These are phyloP conservation scores for Eragrostis curvula DNA, from an alignment of 176 grass and related monocot genomes.

Conservation along the genomic window DNA sequence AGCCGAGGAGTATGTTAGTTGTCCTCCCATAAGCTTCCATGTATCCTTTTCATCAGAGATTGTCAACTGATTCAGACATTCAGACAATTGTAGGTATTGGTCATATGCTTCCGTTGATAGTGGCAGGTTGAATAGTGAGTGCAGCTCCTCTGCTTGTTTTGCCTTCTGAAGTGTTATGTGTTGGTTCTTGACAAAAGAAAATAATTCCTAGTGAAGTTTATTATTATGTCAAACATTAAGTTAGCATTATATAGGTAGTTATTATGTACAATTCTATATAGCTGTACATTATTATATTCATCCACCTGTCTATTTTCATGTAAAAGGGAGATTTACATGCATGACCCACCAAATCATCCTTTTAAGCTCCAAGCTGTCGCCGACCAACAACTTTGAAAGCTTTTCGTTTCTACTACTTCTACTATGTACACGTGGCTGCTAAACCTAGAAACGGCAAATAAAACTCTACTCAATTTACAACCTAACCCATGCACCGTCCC, in stretches of 20 bases:
- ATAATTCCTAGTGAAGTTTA: too few relatives aligned
- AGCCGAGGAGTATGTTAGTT: too few relatives aligned
- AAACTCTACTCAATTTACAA: slow-evolving; percentile 45
- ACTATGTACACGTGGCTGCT: slow-evolving; percentile 42
- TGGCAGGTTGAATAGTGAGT: too few relatives aligned
- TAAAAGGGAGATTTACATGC: slow-evolving; percentile 32
- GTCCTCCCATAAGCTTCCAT: too few relatives aligned
- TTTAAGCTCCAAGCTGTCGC: slow-evolving; percentile 27
- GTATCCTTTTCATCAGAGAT: too few relatives aligned
- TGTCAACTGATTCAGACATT: too few relatives aligned
- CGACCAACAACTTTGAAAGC: slow-evolving; percentile 33
- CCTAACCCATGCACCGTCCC: slow-evolving; percentile 31
- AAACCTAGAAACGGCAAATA: slow-evolving; percentile 31
- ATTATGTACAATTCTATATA: slow-evolving; percentile 36
- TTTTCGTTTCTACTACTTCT: slow-evolving; percentile 27
- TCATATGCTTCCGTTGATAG: too few relatives aligned
- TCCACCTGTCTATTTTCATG: slow-evolving; percentile 33
- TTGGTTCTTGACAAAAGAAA: too few relatives aligned
- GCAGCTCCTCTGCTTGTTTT: too few relatives aligned
- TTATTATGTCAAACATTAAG: slow-evolving; percentile 1
- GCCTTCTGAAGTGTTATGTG: too few relatives aligned
- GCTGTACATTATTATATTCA: not conserved
- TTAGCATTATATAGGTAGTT: not conserved
- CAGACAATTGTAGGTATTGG: too few relatives aligned
- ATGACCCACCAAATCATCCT: not conserved